Evolutionary conservation across 768 basidiomycete species (phyloP).

Genomic region (Mycena capillaripes): DNA sequence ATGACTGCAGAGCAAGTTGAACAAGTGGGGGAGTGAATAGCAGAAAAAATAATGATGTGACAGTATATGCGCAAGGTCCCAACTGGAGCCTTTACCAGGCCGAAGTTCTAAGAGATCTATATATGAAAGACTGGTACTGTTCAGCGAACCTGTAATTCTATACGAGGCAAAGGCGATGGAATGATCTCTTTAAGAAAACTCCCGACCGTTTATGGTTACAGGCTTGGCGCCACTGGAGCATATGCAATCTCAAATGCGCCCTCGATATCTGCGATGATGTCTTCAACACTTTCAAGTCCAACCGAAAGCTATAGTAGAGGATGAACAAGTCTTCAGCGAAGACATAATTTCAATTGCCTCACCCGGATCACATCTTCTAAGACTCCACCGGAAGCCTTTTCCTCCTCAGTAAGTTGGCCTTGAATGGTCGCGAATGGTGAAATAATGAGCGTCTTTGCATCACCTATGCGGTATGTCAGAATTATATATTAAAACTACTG

Average conservation of each 20-base stretch:
- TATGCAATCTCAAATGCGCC: constrained; percentile 42
- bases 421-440: constrained; percentile 85
- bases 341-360: constrained; percentile 36
- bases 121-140: too few relatives aligned
- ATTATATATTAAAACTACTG: not conserved
- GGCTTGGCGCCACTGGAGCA: too few relatives aligned
- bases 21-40: too few relatives aligned
- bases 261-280: constrained; percentile 56
- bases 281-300: constrained; percentile 52
- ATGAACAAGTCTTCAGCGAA: not conserved
- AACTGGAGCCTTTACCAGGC: too few relatives aligned
- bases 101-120: too few relatives aligned
- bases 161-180: too few relatives aligned
- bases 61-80: too few relatives aligned
- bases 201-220: too few relatives aligned
- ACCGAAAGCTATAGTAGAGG: constrained; percentile 46
- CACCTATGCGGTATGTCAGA: constrained; percentile 50
- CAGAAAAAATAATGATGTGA: too few relatives aligned
- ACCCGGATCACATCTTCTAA: constrained; percentile 82
- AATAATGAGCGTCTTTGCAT: constrained; percentile 84
- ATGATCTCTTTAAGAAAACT: too few relatives aligned
- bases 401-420: constrained; percentile 73
- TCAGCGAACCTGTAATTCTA: too few relatives aligned
- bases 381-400: constrained; percentile 75
- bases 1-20: constrained; percentile 34